Conservation (phyloP, 306 rosid genomes). For the Cucumis cinereus region DNA sequence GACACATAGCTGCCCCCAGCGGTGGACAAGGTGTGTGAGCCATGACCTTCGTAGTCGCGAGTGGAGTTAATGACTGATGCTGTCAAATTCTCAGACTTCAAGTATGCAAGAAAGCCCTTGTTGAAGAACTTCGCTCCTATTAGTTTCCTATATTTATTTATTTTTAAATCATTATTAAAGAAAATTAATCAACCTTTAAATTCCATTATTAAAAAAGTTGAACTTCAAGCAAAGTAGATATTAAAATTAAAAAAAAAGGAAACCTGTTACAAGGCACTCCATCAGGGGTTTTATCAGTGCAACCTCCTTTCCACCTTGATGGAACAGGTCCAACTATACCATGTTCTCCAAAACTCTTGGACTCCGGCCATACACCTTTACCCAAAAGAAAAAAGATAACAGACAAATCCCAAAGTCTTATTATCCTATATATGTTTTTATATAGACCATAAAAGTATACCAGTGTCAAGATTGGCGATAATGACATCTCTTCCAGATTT, state of each 20-base stretch:
- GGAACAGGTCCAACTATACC: constrained; percentile 47
- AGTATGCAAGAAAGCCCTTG: constrained; percentile 25
- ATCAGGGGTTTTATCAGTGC: constrained; percentile 10
- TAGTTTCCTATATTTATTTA: constrained; percentile 34
- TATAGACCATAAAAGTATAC: constrained; percentile 23
- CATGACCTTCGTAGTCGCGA: constrained; percentile 51
- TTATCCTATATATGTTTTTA: too few species aligned
- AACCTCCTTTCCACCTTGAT: constrained; percentile 61
- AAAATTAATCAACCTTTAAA: neutral
- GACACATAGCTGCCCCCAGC: constrained; percentile 48
- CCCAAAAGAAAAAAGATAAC: neutral
- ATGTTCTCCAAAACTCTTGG: constrained; percentile 48
- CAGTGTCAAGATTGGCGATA: constrained; percentile 51
- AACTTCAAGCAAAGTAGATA: too few species aligned
- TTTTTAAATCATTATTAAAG: neutral
- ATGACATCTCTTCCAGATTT: constrained; percentile 51
- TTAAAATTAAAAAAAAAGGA: too few species aligned
- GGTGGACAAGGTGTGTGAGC: constrained; percentile 71
- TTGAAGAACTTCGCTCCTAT: constrained; percentile 74
- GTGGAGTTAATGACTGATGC: constrained; percentile 12
- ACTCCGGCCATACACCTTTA: constrained; percentile 39
- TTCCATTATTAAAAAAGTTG: too few species aligned
- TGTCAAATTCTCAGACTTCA: neutral
- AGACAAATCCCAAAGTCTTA: too few species aligned
- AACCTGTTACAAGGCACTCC: constrained; percentile 49